phyloP scores from a whole-genome alignment of 2,329 filamentous ascomycete species.

The Fusarium decemcellulare region DNA sequence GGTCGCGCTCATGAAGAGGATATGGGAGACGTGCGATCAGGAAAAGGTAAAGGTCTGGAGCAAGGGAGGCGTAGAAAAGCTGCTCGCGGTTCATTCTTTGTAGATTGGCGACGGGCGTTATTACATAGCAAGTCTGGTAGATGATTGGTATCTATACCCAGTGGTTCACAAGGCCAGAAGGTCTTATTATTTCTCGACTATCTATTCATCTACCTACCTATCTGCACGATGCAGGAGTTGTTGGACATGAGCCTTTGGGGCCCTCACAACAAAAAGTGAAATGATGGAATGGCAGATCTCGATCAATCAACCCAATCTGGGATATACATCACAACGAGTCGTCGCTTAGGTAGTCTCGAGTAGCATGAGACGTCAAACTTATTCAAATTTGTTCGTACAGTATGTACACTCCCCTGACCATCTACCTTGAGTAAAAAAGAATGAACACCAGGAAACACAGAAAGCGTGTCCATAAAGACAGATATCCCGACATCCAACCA shows the following conservation, averaged over 20 bases:
- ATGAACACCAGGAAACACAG: slow-evolving; percentile 37
- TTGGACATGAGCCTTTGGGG: too few species aligned
- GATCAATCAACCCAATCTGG: too few species aligned
- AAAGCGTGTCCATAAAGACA: slow-evolving; percentile 21
- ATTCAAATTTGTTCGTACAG: slow-evolving; percentile 45
- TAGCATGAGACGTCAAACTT: slow-evolving; percentile 26
- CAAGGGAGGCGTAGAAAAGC: slow-evolving; percentile 59
- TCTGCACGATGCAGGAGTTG: too few species aligned
- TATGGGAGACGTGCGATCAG: slow-evolving; percentile 77
- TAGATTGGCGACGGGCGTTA: slow-evolving; percentile 8
- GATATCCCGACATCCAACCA: slow-evolving; percentile 19
- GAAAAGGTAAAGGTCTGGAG: slow-evolving; percentile 79
- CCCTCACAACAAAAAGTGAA: too few species aligned
- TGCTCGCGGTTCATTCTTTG: slow-evolving; percentile 38
- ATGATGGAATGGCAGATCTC: too few species aligned
- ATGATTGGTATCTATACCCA: slow-evolving; percentile 37
- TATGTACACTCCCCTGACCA: slow-evolving; percentile 40
- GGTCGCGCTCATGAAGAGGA: slow-evolving; percentile 67
- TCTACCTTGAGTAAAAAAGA: slow-evolving; percentile 33
- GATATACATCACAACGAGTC: too few species aligned
- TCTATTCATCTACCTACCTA: too few species aligned
- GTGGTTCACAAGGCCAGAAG: slow-evolving; percentile 24
- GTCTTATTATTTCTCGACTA: too few species aligned
- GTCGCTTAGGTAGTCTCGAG: background rate
- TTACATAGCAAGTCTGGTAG: background rate